Percentiles rank a stretch among this genome's conserved stretches.
These are phyloP conservation scores for Hypoxylon perforatum DNA, from an alignment of 495 filamentous ascomycete genomes.

Conservation along the genomic window DNA sequence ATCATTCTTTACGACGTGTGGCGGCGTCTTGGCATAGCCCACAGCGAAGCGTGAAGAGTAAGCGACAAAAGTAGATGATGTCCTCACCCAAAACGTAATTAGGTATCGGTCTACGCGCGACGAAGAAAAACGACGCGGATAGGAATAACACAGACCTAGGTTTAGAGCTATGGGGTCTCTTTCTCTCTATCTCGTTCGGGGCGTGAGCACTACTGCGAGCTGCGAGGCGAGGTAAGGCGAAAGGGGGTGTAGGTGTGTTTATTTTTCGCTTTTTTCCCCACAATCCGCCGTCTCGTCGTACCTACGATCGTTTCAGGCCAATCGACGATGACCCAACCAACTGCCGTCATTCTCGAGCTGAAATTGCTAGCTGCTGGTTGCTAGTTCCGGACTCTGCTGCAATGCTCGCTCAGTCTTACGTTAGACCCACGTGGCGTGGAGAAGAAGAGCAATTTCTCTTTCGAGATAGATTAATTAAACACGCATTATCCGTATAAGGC, in stretches of 20 bases:
- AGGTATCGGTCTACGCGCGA: too few species aligned
- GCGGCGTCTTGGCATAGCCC: not conserved
- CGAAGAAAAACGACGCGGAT: not conserved
- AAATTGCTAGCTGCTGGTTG: conserved; percentile 14
- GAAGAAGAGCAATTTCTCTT: conserved; percentile 1
- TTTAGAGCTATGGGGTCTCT: not conserved
- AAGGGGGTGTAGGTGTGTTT: too few species aligned
- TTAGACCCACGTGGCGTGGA: conserved; percentile 36
- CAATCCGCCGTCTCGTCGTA: conserved; percentile 3
- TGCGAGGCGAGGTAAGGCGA: not conserved
- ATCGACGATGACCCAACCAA: conserved; percentile 12
- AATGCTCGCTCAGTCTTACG: conserved; percentile 17
- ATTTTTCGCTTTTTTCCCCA: not conserved
- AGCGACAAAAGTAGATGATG: not conserved
- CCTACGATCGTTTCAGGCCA: conserved; percentile 10
- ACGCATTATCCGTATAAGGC: conserved; percentile 35
- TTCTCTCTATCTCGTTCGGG: too few species aligned
- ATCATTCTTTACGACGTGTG: not conserved
- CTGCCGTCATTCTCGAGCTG: conserved; percentile 23
- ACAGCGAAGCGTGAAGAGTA: not conserved
- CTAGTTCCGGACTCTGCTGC: not conserved
- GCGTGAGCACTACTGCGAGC: not conserved
- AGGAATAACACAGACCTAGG: not conserved
- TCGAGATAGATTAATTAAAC: not conserved
- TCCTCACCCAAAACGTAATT: not conserved